A percentile compares a stretch with the other conserved stretches of the same genome.
phyloP scores from a whole-genome alignment of 2,329 filamentous ascomycete genomes.

The Pseudopithomyces chartarum region DNA sequence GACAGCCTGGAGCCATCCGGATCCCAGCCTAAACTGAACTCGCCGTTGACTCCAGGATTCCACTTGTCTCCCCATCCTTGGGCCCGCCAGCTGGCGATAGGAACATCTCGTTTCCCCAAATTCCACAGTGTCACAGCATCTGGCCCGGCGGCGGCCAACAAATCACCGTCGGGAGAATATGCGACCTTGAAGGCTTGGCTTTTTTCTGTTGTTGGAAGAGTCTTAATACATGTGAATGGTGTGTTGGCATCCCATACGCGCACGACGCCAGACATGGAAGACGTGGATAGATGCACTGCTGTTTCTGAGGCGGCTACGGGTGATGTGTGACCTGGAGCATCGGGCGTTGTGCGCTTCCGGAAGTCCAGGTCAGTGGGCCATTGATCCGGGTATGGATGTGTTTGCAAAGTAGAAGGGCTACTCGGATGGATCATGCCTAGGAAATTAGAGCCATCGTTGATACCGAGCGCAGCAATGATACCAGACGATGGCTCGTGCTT shows the following conservation, averaged over 20 bases:
- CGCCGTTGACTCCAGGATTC: slow-evolving; percentile 39
- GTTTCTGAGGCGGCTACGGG: slow-evolving; percentile 16
- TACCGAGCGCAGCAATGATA: slow-evolving; percentile 43
- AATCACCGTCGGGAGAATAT: slow-evolving; percentile 50
- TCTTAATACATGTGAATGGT: slow-evolving; percentile 39
- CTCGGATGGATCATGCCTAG: slow-evolving; percentile 44
- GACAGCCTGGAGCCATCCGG: slow-evolving; percentile 45
- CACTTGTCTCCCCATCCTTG: slow-evolving; percentile 34
- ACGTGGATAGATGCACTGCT: slow-evolving; percentile 45
- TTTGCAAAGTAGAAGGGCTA: slow-evolving; percentile 38
- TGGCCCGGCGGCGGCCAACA: slow-evolving; percentile 51
- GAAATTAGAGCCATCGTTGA: slow-evolving; percentile 30
- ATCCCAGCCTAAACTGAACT: slow-evolving; percentile 47
- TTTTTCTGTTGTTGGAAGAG: slow-evolving; percentile 35
- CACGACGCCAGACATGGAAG: slow-evolving; percentile 47
- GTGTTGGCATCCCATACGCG: slow-evolving; percentile 49
- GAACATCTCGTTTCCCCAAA: slow-evolving; percentile 38
- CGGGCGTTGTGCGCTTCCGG: slow-evolving; percentile 29
- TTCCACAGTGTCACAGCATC: slow-evolving; percentile 54
- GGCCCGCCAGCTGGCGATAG: slow-evolving; percentile 43
- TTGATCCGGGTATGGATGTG: slow-evolving; percentile 38
- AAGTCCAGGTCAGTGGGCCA: slow-evolving; percentile 50
- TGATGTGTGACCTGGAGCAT: slow-evolving; percentile 6
- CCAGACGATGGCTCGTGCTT: slow-evolving; percentile 48
- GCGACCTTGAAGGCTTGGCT: slow-evolving; percentile 47